Conservation (phyloP, 257 asterid genomes). For the Solanum virginianum region DNA sequence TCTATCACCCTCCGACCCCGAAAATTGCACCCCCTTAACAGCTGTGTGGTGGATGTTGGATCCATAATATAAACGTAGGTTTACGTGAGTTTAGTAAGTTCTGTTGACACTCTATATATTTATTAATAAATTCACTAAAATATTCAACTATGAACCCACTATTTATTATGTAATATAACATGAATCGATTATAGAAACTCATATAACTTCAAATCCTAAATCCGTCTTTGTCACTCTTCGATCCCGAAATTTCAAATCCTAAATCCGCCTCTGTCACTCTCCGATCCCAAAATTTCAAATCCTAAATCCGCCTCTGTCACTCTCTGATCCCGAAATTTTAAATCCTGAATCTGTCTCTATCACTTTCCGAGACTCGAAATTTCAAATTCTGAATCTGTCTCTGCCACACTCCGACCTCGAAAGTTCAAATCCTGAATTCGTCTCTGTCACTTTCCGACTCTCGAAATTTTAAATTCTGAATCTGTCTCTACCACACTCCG, state of each 20-base stretch:
- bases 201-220: neutral
- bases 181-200: neutral
- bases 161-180: neutral
- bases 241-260: neutral
- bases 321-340: neutral
- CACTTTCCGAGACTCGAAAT: no score
- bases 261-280: no score
- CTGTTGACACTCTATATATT: neutral
- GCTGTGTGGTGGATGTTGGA: neutral
- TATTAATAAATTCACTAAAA: neutral
- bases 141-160: neutral
- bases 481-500: neutral
- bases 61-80: neutral
- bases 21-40: no score
- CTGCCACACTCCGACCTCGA: rapidly evolving
- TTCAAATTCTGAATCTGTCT: neutral
- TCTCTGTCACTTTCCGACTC: no score
- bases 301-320: neutral
- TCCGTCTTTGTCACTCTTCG: neutral
- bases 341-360: no score
- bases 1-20: no score
- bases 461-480: neutral
- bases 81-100: neutral
- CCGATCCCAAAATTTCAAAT: neutral
- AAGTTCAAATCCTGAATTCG: no score